Evolutionary conservation across 345 rosid genomes (phyloP), one percentile per base, ranked within the genome.

Genomic region (Acer negundo): DNA sequence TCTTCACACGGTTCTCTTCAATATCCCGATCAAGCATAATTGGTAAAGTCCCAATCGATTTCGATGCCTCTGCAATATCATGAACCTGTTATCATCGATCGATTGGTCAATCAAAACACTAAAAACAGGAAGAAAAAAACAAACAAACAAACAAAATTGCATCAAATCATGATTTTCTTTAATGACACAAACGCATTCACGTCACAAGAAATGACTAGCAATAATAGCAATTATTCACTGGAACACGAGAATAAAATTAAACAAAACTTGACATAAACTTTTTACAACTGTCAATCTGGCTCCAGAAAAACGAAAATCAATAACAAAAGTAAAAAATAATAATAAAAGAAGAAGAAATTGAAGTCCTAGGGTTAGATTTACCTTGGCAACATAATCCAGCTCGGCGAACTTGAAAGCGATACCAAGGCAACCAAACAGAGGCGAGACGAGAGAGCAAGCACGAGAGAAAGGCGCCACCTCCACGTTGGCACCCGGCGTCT

Each of bases 361-460:
- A 58, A 35, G 31, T 9, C 17, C 16, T 15, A 38, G 51, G n/a
- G 67, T 22, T 73, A 59, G 22, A 23, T 17, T 19, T 53, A 94
- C 98, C 95, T 96, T 94, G 77, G 97, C 92, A n/a, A 93, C 97
- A 55, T 92, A 96, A 77, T 96, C 98, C 95, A 88, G 86, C 80
- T 96, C 97, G 0, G 97, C 99, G 76, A 96, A 96, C 86, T 93
- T 96, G 86, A 95, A 95, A 70, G 99, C 99, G 72, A 96, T 87
- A 40, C 99, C 98, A 23, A 96, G 81, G 82, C 97, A 92, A 31
- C 94, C 94, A 69, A 96, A 91, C 58, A 93, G 98, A 75, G 99
- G 98, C 15, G 99, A 96, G 19, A 96, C 98, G 20, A 91, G 80
- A 40, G 99, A 90, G 81, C 97, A 92, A 24, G 99, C 98, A 78